Base-by-base conservation (phyloP, 495 filamentous ascomycete genomes). In the Penicillium canariense region DNA sequence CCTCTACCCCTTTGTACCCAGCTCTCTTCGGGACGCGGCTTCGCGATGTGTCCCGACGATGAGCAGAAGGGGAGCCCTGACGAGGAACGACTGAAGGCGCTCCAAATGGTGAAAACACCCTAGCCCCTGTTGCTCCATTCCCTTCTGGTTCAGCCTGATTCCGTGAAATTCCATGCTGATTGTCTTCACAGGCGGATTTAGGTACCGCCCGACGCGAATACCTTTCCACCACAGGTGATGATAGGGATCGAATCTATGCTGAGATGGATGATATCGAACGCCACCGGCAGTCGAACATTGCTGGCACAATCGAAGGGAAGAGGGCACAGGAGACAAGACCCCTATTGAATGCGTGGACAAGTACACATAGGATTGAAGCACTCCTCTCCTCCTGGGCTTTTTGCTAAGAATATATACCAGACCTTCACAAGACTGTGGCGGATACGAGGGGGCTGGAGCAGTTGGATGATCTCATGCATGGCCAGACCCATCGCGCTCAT, bases 401-500 rank as follows among this genome's bases (percentile, higher is more conserved):
- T 36, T 8, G 26, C 39, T 62, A 39, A 61, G 36, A 20, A 22
- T 14, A 17, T 28, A 4, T 26, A 31, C 20, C 50, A 76, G 73
- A 65, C 35, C 36, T 70, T 3, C 50, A 71, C 42, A 55, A 61
- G 20, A 47, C 55, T 5, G 56, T 70, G 26, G 43, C 50, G 5
- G 68, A 74, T 44, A 71, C 60, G 0, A 52, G 35, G 20, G 56
- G 62, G 6, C 28, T 68, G 6, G 71, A 74, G 34, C 12, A 66
- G 5, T 56, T 74, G 5, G 63, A 70, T 27, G 53, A 56, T 25
- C 36, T 77, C 5, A 47, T 68, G 22, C 39, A 68, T 20, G 73
- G 73, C 12, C 73, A 77, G 39, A 69, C 44, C 23, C 73, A 77
- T 38, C 70, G 73, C 31, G 52, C 62, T 18, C 47, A 58, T 2